These are phyloP conservation scores for Marchantia polymorpha DNA, from an alignment of 225 moss, liverwort and hornwort species.

Conservation along the genomic window DNA sequence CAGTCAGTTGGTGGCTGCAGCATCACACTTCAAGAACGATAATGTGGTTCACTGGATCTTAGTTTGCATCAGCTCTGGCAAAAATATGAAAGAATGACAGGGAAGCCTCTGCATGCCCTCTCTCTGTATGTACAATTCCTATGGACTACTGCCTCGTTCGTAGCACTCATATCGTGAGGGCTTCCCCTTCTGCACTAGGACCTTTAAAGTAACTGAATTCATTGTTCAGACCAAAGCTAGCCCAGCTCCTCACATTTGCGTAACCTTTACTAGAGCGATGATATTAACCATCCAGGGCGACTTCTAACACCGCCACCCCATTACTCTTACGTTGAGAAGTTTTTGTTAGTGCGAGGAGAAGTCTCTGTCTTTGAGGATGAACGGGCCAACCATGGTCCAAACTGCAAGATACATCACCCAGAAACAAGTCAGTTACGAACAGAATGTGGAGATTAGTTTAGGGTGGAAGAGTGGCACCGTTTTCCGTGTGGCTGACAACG, in stretches of 20 bases:
- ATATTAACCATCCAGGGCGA: background rate
- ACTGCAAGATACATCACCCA: conserved; percentile 47
- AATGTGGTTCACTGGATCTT: too few species aligned
- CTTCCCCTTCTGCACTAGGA: conserved; percentile 18
- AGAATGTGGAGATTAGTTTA: background rate
- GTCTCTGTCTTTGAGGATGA: conserved; percentile 65
- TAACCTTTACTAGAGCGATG: background rate
- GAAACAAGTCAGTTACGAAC: background rate
- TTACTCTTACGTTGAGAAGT: background rate
- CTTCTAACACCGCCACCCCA: background rate
- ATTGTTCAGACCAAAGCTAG: background rate
- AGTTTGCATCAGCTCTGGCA: too few species aligned
- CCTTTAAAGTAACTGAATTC: background rate
- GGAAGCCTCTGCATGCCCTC: conserved; percentile 13
- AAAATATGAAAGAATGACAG: background rate
- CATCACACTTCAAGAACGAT: too few species aligned
- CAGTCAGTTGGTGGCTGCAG: too few species aligned
- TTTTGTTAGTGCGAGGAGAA: conserved; percentile 33
- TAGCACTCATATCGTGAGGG: background rate
- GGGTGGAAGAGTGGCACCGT: too few species aligned
- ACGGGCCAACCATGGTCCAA: conserved; percentile 96
- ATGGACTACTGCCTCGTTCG: conserved; percentile 14
- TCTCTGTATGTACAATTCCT: conserved; percentile 18
- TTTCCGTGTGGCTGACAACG: too few species aligned
- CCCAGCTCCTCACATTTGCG: background rate